Conservation (phyloP, 805 yeast species). For the Yarrowia hollandica region DNA sequence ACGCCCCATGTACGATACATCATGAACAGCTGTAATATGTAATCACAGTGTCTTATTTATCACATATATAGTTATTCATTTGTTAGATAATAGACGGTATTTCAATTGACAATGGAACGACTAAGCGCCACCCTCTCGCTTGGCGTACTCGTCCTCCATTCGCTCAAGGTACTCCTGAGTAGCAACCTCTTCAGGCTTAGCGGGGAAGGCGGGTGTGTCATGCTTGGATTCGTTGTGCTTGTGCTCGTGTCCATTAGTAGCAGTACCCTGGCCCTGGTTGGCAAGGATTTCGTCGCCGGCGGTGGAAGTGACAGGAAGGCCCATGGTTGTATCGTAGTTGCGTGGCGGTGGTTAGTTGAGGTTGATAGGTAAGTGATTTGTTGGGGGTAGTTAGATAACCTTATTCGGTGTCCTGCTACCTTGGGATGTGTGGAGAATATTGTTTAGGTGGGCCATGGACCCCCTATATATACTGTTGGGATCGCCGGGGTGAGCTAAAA, state of each 20-base stretch:
- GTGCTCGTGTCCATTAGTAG: not conserved
- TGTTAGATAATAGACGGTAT: not conserved
- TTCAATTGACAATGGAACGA: not conserved
- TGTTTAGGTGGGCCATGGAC: not conserved
- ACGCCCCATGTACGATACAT: too few species aligned
- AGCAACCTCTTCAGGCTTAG: constrained; percentile 31
- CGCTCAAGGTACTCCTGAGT: constrained; percentile 36
- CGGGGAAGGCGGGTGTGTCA: constrained; percentile 1
- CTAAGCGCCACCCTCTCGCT: constrained; percentile 40
- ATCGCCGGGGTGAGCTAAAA: constrained; percentile 3
- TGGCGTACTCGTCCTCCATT: constrained; percentile 51
- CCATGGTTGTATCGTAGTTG: not conserved
- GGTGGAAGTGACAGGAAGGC: constrained; percentile 9
- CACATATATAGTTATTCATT: not conserved
- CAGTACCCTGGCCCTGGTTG: constrained; percentile 6
- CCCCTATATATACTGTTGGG: constrained; percentile 13
- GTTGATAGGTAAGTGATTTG: not conserved
- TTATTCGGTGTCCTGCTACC: not conserved
- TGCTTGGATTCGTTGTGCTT: constrained; percentile 15
- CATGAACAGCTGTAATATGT: too few species aligned
- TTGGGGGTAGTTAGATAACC: not conserved
- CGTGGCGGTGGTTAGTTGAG: not conserved
- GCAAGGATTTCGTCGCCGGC: constrained; percentile 3
- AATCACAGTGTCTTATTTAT: too few species aligned
- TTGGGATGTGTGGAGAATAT: not conserved